Base-by-base conservation (phyloP, 2,329 filamentous ascomycete species). In the Cladosporium sp. region DNA sequence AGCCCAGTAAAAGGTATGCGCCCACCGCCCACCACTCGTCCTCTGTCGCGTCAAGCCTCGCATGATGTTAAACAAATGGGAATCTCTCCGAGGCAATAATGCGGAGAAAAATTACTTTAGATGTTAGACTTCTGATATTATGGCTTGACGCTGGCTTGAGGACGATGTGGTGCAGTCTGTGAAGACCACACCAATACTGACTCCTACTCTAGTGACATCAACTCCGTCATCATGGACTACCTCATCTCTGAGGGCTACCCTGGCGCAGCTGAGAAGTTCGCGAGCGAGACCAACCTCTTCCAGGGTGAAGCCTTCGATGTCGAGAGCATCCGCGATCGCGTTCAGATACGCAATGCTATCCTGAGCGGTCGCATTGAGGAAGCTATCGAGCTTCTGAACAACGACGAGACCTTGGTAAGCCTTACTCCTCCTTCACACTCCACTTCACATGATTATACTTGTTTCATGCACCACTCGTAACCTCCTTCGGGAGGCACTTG, bases 381-480 rank as follows among this genome's bases (percentile, higher is more conserved):
- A 50, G 94, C 94, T 4, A 93, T 97, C 63, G 85, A 92, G 64
- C 84, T 87, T 55, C 83, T 99, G 68, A 97, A 97, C 71, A 90
- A 96, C 65, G 78, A 95, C 36, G 90, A 96, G 66, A 89, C 92
- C 66, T 87, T 94, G 84, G 94, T 99, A 86, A 77, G 89, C 74
- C n/a, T 19, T 36, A 39, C 36, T 22, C 57, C 42, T 57, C 52
- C 49, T 62, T 52, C 47, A 62, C 66, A 60, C 45, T 57, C 42
- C n/a, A 36, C 58, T 78, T 84, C 82, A 84, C 77, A 92, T 94
- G 94, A 99, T 99, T 96, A 96, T 81, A 90, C 82, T 83, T 82
- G 82, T 92, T 86, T 96, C 93, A 99, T 99, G 94, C 94, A 99
- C 94, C 94, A 99, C 94, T 92, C 94, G 91, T 94, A 97, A 85